Evolutionary conservation across 352 stramenopile genomes (phyloP).

Genomic region (Pythium phragmiticola): DNA sequence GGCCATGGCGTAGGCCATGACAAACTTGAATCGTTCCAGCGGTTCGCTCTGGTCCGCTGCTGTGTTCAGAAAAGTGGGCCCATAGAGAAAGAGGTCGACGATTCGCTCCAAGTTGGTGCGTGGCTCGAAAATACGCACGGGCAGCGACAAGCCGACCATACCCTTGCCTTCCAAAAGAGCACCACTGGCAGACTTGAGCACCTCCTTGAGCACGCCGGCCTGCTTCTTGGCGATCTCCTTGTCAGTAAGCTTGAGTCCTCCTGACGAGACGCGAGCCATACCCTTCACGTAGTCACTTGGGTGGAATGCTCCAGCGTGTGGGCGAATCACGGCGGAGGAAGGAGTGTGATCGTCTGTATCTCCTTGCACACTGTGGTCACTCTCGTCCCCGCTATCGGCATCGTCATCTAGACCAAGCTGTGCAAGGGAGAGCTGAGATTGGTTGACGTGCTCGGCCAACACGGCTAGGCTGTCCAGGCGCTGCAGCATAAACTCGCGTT

Average conservation of each 20-base stretch:
- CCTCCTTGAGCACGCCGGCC: constrained; percentile 79
- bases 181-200: constrained; percentile 61
- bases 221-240: constrained; percentile 88
- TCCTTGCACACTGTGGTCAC: constrained; percentile 23
- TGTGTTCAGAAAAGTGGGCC: constrained; percentile 67
- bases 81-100: constrained; percentile 80
- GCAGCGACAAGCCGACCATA: constrained; percentile 78
- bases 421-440: constrained; percentile 51
- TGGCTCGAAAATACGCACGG: constrained; percentile 84
- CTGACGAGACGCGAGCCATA: constrained; percentile 70
- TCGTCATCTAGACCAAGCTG: constrained; percentile 38
- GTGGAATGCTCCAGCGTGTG: constrained; percentile 44
- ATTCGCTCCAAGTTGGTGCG: constrained; percentile 80
- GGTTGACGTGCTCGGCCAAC: constrained; percentile 59
- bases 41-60: constrained; percentile 60
- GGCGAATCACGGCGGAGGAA: not conserved
- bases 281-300: constrained; percentile 78
- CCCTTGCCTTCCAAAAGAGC: constrained; percentile 39
- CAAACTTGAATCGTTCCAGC: constrained; percentile 78
- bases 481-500: constrained; percentile 47
- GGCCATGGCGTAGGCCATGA: constrained; percentile 74
- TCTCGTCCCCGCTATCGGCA: constrained; percentile 35
- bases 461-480: constrained; percentile 63
- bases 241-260: constrained; percentile 78
- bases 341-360: constrained; percentile 30